Base-by-base conservation (phyloP, 495 filamentous ascomycete species). In the Lophium mytilinum region DNA sequence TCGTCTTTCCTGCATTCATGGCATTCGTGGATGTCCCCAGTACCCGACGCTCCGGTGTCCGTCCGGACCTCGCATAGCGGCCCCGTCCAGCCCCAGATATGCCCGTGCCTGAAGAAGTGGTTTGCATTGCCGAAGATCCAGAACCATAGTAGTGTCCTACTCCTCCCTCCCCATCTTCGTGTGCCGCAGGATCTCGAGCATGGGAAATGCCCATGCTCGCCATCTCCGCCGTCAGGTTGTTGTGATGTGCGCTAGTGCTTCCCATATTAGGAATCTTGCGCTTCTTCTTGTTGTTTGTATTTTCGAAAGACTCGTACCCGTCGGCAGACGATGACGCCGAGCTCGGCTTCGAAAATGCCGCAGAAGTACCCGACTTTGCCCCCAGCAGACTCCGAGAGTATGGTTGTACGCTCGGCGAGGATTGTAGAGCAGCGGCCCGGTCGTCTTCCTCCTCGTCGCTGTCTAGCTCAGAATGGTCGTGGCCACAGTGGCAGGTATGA, bases 281-380 rank as follows among this genome's bases (percentile, higher is more conserved):
- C 71, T 99, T 98, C 75, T 97, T 98, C 72, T 99, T 99, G 69
- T 99, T 97, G 68, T 96, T 97, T 50, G 89, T 96, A 64, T 99
- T 97, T 69, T 99, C 93, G 65, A 96, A 94, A 15, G 88, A 91
- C 67, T 97, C 94, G 68, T 97, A 96, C 33, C 93, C 90, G 69
- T 97, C 94, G 5, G 80, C 82, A 8, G 76, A 64, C 24, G 71
- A 69, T 33, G 68, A 62, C 37, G 71, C 63, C 19, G 73, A 75
- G 14, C 54, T 61, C 1, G 72, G 66, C 37, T 66, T 67, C 39
- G 63, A 60, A 17, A 67, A 62, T 11, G 36, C 55, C 11, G 45
- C 17, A 30, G 24, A 30, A 6, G 24, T 6, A 30, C 24, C 24
- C 24, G 24, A 30, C 36, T 51, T 51, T 15, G 34, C 24, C 15